These are phyloP conservation scores for Colletotrichum sp. DNA, from an alignment of 2,329 filamentous ascomycete genomes.

Conservation along the genomic window DNA sequence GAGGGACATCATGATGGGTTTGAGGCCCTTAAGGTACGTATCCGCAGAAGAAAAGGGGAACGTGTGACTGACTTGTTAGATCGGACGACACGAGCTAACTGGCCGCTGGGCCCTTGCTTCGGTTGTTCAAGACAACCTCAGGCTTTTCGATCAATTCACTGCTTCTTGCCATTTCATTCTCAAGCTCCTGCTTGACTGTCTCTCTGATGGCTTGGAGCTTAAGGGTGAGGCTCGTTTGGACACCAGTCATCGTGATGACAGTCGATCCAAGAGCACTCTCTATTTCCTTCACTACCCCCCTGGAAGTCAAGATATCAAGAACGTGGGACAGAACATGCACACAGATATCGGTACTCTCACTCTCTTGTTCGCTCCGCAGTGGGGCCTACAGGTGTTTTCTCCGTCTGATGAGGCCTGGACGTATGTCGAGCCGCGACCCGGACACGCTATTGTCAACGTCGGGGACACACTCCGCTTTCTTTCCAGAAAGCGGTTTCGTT, in stretches of 20 bases:
- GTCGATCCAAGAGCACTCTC: neutral
- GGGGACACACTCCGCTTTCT: slow-evolving; percentile 31
- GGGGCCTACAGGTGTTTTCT: slow-evolving; percentile 31
- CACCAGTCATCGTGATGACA: neutral
- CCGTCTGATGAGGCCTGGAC: slow-evolving; percentile 23
- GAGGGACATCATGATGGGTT: neutral
- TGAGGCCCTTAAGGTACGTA: neutral
- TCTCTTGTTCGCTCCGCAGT: slow-evolving; percentile 30
- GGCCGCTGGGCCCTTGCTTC: neutral
- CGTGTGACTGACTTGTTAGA: neutral
- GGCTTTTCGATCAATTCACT: neutral
- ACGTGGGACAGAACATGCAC: slow-evolving; percentile 29
- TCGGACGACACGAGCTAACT: neutral
- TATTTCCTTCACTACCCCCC: neutral
- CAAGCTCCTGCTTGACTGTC: neutral
- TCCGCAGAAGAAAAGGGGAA: neutral
- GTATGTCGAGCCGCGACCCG: slow-evolving; percentile 29
- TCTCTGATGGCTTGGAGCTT: neutral
- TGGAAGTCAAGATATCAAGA: neutral
- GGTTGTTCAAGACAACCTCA: neutral
- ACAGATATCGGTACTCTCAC: slow-evolving; percentile 33
- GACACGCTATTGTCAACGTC: slow-evolving; percentile 36
- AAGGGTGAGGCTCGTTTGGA: neutral
- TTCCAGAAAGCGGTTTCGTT: neutral
- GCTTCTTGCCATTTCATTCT: neutral